Percentiles rank a stretch among this genome's conserved stretches.
Conservation (phyloP, 805 yeast genomes). For the Diddensiella transvaalensis region DNA sequence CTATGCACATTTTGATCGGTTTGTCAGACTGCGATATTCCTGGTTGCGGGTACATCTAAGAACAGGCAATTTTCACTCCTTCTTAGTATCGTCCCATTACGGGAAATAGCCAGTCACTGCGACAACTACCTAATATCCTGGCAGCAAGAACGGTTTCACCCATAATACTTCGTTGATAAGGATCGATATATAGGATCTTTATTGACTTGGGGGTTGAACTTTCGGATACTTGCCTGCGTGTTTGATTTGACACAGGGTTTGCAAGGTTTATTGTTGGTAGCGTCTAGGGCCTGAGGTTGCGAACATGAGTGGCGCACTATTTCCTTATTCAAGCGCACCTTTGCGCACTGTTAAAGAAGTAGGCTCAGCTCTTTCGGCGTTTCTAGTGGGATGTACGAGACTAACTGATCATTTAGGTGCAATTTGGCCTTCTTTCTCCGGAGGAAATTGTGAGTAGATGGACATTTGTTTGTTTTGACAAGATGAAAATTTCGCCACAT, state of each 20-base stretch:
- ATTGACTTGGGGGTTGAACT: conserved; percentile 5
- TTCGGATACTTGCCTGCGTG: conserved; percentile 3
- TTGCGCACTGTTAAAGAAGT: conserved; percentile 95
- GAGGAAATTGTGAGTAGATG: conserved; percentile 66
- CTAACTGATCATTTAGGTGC: conserved; percentile 60
- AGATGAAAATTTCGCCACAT: background rate
- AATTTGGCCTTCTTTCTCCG: conserved; percentile 96
- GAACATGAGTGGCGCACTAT: conserved; percentile 43
- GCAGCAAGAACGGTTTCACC: background rate
- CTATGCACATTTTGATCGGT: too few relatives aligned
- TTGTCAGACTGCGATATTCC: too few relatives aligned
- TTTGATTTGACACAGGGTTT: background rate
- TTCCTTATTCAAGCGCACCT: conserved; percentile 98
- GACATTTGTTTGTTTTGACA: background rate
- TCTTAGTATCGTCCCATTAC: background rate
- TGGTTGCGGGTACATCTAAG: too few relatives aligned
- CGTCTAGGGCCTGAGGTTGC: background rate
- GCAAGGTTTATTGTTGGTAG: conserved; percentile 6
- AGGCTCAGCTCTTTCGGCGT: conserved; percentile 31
- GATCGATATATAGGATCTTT: conserved; percentile 1
- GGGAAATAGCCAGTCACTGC: background rate
- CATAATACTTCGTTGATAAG: conserved; percentile 4
- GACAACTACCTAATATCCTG: conserved; percentile 1
- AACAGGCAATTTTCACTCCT: background rate
- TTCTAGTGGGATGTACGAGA: conserved; percentile 8